These are phyloP conservation scores for Erythrophleum ivorense DNA, from an alignment of 331 rosid genomes.

Conservation along the genomic window DNA sequence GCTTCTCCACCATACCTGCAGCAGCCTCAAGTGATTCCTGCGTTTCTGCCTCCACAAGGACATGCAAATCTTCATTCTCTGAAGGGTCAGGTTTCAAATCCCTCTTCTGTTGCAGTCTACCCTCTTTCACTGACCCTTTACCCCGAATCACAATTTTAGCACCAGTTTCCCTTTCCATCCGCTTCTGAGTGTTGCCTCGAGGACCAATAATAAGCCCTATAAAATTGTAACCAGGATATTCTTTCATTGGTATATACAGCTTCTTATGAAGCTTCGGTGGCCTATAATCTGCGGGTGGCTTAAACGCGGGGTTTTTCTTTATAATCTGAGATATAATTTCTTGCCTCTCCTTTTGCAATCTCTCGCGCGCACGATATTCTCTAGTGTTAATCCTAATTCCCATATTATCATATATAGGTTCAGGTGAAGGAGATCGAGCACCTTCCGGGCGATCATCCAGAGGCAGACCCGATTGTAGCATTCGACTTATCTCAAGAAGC, in stretches of 20 bases:
- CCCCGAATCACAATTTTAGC: constrained; percentile 97
- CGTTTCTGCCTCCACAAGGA: constrained; percentile 93
- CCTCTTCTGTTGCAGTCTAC: constrained; percentile 94
- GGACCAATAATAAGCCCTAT: constrained; percentile 98
- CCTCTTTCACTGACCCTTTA: constrained; percentile 94
- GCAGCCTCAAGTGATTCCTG: constrained; percentile 94
- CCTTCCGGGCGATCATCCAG: constrained; percentile 97
- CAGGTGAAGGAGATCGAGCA: constrained; percentile 96
- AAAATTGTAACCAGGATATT: constrained; percentile 93
- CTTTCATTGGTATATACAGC: constrained; percentile 98
- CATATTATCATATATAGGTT: constrained; percentile 91
- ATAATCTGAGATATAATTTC: constrained; percentile 95
- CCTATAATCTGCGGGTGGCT: constrained; percentile 96
- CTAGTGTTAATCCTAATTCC: constrained; percentile 94
- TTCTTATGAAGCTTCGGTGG: constrained; percentile 99
- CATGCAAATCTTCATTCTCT: constrained; percentile 96
- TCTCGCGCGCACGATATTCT: constrained; percentile 96
- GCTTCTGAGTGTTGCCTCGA: constrained; percentile 94
- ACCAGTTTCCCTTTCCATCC: constrained; percentile 98
- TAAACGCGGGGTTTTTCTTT: constrained; percentile 92
- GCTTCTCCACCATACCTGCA: constrained; percentile 98
- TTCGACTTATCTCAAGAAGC: constrained; percentile 92
- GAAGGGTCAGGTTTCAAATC: constrained; percentile 93
- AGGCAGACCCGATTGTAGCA: constrained; percentile 92
- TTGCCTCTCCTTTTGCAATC: constrained; percentile 89